Evolutionary conservation across 83 land plant species (phyloP).

Genomic region (Larix sibirica): DNA sequence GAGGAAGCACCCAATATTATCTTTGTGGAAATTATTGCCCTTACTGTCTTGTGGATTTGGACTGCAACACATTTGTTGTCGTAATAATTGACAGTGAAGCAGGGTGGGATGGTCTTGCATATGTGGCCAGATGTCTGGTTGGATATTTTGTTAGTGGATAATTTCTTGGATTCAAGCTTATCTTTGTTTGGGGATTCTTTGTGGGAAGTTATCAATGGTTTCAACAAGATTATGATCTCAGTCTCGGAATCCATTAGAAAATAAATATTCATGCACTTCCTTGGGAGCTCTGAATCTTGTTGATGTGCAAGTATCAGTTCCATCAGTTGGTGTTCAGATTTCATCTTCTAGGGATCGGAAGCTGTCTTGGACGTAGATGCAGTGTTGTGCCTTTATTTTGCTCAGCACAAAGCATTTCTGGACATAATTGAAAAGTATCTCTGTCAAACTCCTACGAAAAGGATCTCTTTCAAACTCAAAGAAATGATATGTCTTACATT

Average conservation of each 20-base stretch:
- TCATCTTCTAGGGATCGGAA: slow-evolving; percentile 22
- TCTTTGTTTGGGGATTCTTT: slow-evolving; percentile 48
- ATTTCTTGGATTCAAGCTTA: slow-evolving; percentile 32
- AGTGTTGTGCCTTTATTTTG: no score
- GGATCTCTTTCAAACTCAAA: no score
- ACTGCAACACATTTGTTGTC: slow-evolving; percentile 7
- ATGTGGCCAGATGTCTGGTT: slow-evolving; percentile 47
- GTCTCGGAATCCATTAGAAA: slow-evolving; percentile 20
- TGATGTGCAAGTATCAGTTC: slow-evolving; percentile 35
- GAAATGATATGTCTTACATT: no score
- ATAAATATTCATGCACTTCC: slow-evolving; percentile 4
- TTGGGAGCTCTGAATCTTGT: background rate
- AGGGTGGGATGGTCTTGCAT: slow-evolving; percentile 29
- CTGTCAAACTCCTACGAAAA: no score
- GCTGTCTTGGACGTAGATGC: slow-evolving; percentile 11
- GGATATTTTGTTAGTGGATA: slow-evolving; percentile 61
- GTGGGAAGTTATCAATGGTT: slow-evolving; percentile 31
- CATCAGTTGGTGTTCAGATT: slow-evolving; percentile 43
- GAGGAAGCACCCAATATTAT: slow-evolving; percentile 15
- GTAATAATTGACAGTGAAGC: slow-evolving; percentile 20
- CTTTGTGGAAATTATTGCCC: background rate
- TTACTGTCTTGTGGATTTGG: background rate
- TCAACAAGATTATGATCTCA: slow-evolving; percentile 30
- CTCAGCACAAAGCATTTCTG: no score
- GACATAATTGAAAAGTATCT: no score